Evolutionary conservation across 129 eudicot species (phyloP).

Genomic region (Ambrosia artemisiifolia): DNA sequence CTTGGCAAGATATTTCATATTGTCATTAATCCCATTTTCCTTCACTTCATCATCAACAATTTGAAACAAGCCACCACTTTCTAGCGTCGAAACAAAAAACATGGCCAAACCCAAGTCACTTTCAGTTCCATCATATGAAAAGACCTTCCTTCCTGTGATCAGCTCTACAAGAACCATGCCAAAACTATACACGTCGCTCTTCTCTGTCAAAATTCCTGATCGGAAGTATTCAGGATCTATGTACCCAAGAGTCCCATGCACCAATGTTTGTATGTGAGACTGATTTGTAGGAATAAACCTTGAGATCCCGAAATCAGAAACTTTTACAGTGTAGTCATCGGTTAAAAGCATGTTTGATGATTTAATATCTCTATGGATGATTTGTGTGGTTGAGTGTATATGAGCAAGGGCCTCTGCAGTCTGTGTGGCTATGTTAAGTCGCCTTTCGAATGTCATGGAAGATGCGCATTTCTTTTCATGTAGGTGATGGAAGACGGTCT

Average conservation of each 20-base stretch:
- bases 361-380: slow-evolving; percentile 1
- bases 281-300: background rate
- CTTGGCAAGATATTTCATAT: background rate
- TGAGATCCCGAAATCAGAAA: background rate
- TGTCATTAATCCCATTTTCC: background rate
- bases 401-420: background rate
- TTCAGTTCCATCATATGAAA: background rate
- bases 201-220: background rate
- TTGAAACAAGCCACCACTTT: background rate
- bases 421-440: background rate
- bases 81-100: background rate
- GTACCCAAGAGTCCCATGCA: background rate
- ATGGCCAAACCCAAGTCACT: background rate
- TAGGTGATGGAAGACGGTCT: slow-evolving; percentile 1
- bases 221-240: slow-evolving; percentile 8
- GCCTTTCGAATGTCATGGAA: background rate
- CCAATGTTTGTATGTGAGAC: slow-evolving; percentile 6
- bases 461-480: background rate
- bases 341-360: slow-evolving; percentile 1
- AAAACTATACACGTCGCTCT: background rate
- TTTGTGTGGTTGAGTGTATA: slow-evolving; percentile 2
- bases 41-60: background rate
- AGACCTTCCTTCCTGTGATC: background rate
- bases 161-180: slow-evolving; percentile 7
- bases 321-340: background rate